phyloP scores from a whole-genome alignment of 1,284 basidiomycete genomes.

The Naganishia liquefaciens region DNA sequence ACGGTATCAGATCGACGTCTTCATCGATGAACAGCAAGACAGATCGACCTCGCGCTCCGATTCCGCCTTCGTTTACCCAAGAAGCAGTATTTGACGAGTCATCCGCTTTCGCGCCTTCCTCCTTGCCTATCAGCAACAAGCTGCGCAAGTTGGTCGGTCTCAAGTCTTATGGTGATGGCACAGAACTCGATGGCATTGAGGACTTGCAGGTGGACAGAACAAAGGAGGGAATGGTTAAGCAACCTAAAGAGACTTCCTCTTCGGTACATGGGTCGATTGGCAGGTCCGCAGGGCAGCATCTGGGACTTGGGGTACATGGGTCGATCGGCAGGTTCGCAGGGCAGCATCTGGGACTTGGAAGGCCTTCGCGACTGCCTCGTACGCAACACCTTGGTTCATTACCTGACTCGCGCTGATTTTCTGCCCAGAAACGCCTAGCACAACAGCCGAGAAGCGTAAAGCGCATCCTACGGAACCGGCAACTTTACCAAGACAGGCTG shows the following conservation, averaged over 20 bases:
- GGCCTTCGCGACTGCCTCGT: slow-evolving; percentile 17
- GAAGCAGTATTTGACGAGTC: neutral
- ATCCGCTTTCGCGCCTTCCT: neutral
- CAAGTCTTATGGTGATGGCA: slow-evolving; percentile 82
- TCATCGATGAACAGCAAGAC: slow-evolving; percentile 4
- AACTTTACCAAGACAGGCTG: slow-evolving; percentile 19
- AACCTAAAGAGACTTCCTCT: neutral
- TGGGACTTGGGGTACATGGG: neutral
- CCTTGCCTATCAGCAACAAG: slow-evolving; percentile 42
- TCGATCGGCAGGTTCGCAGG: slow-evolving; percentile 14
- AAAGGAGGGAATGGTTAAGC: slow-evolving; percentile 42
- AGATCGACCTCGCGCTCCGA: neutral
- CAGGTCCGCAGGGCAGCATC: slow-evolving; percentile 8
- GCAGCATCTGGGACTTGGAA: slow-evolving; percentile 23
- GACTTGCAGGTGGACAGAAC: slow-evolving; percentile 78
- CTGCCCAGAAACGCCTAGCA: neutral
- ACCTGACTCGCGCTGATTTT: neutral
- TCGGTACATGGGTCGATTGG: neutral
- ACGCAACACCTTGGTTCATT: neutral
- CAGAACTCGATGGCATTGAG: slow-evolving; percentile 86
- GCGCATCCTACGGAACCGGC: slow-evolving; percentile 8
- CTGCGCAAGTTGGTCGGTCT: slow-evolving; percentile 72
- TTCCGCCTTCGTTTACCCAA: slow-evolving; percentile 11
- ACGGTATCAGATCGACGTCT: neutral
- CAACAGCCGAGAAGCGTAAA: slow-evolving; percentile 21